phyloP scores from a whole-genome alignment of 1,284 basidiomycete species.

The Melampsora abietis-canadensis region DNA sequence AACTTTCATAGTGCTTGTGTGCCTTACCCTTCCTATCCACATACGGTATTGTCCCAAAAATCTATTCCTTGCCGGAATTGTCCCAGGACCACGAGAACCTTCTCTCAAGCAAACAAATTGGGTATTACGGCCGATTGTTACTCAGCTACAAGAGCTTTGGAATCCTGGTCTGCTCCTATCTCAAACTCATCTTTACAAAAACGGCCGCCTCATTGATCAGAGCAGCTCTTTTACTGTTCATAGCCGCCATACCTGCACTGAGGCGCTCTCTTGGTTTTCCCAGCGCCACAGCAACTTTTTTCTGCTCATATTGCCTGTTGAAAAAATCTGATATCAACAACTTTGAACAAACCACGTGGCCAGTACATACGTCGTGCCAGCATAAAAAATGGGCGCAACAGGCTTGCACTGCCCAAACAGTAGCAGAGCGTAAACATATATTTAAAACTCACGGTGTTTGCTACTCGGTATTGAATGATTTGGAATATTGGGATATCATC shows the following conservation, averaged over 20 bases:
- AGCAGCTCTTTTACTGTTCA: neutral
- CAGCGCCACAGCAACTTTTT: neutral
- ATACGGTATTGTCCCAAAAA: constrained; percentile 10
- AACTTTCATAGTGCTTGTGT: constrained; percentile 18
- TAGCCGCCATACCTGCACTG: constrained; percentile 15
- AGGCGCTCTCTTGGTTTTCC: constrained; percentile 10
- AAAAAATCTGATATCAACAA: constrained; percentile 11
- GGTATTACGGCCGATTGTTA: neutral
- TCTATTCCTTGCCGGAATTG: constrained; percentile 10
- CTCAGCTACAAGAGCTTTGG: neutral
- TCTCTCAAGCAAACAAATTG: constrained; percentile 23
- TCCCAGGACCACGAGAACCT: constrained; percentile 27
- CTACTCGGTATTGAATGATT: constrained; percentile 35
- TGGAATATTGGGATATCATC: constrained; percentile 33
- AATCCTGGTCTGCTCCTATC: constrained; percentile 6
- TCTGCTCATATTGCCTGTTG: constrained; percentile 15
- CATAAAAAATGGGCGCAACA: constrained; percentile 10
- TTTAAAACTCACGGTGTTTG: constrained; percentile 20
- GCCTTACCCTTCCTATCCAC: constrained; percentile 11
- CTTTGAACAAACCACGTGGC: neutral
- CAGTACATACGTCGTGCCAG: neutral
- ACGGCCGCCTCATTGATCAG: constrained; percentile 1
- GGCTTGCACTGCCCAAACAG: neutral
- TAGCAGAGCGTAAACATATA: neutral
- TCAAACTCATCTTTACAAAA: constrained; percentile 1